Evolutionary conservation across 1,284 basidiomycete genomes (phyloP).

Genomic region (Violaceomyces palustris): DNA sequence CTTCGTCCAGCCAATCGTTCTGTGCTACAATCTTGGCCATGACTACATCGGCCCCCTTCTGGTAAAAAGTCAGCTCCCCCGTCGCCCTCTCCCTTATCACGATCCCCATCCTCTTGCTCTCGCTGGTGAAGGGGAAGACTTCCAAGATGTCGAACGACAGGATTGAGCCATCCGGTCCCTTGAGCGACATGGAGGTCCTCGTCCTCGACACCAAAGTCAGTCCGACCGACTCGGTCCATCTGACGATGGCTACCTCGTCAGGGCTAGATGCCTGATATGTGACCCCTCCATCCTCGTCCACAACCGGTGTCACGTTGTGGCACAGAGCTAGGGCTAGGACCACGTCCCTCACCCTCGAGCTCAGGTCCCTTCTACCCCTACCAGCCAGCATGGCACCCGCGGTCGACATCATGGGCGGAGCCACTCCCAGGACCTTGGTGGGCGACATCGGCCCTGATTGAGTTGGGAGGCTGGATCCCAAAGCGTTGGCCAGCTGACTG

Average conservation of each 20-base stretch:
- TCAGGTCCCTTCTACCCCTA: slow-evolving; percentile 87
- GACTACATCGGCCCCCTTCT: slow-evolving; percentile 96
- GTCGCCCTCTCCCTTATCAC: slow-evolving; percentile 73
- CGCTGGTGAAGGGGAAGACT: slow-evolving; percentile 93
- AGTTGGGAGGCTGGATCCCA: slow-evolving; percentile 55
- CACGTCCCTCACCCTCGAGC: slow-evolving; percentile 85
- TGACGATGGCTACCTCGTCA: slow-evolving; percentile 98
- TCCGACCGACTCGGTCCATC: slow-evolving; percentile 92
- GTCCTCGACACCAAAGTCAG: slow-evolving; percentile 81
- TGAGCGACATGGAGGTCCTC: slow-evolving; percentile 68
- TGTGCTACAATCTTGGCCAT: slow-evolving; percentile 90
- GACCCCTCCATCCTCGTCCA: slow-evolving; percentile 84
- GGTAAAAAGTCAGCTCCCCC: slow-evolving; percentile 79
- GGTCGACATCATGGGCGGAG: no score
- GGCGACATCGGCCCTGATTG: slow-evolving; percentile 11
- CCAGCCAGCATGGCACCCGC: slow-evolving; percentile 75
- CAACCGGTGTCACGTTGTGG: slow-evolving; percentile 95
- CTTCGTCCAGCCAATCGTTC: slow-evolving; percentile 99
- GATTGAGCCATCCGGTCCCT: slow-evolving; percentile 24
- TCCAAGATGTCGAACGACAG: slow-evolving; percentile 80
- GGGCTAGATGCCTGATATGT: slow-evolving; percentile 98
- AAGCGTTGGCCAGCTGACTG: slow-evolving; percentile 75
- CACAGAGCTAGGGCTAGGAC: slow-evolving; percentile 89
- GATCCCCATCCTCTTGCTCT: slow-evolving; percentile 98
- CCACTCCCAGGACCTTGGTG: no score